Base-by-base conservation (phyloP, 2,329 filamentous ascomycete species). In the Xylariaceae sp. region DNA sequence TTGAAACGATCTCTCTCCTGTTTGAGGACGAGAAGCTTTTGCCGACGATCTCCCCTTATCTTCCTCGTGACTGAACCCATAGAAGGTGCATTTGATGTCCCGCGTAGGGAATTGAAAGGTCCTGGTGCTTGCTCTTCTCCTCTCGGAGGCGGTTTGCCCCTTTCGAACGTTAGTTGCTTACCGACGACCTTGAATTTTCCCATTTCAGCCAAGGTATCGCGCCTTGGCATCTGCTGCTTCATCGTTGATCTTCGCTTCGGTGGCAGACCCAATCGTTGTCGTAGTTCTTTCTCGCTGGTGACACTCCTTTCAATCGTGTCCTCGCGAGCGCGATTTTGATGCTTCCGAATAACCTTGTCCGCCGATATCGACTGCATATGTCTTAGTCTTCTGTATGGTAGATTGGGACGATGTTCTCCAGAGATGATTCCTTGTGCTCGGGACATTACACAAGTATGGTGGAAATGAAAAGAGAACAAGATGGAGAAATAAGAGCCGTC, bases 1-100 rank as follows among this genome's bases (percentile, higher is more conserved):
- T 44, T 40, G 29, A 44, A 44, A 19, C 42, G 42, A 24, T 44
- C 42, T 24, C 33, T 24, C 22, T 44, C 42, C n/a, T 38, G 32
- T 19, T 37, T 37, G 18, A 44, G 34, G 9, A 44, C 28, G 8
- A 44, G 42, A 9, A 40, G 29, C 11, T 34, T 34, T 11, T 37
- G 26, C 34, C 33, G 28, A 19, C 29, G 32, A 24, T 37, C 34
- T 34, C 18, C 15, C 8, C 19, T 13, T 4, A 40, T 18, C 7
- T 34, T 40, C 16, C 24, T 26, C 3, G 37, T 15, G 17, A 38
- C 30, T 24, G 34, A 19, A 9, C 17, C 18, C 6, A 35, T 4
- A 22, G 29, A 34, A 15, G 12, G 29, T 16, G 7, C 16, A 6
- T 17, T 28, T 12, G 16, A 12, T 29, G 15, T 16, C 22, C 38